Percentiles rank a stretch among this genome's conserved stretches.
These are phyloP conservation scores for Salix viminalis DNA, from an alignment of 345 rosid species.

Conservation along the genomic window DNA sequence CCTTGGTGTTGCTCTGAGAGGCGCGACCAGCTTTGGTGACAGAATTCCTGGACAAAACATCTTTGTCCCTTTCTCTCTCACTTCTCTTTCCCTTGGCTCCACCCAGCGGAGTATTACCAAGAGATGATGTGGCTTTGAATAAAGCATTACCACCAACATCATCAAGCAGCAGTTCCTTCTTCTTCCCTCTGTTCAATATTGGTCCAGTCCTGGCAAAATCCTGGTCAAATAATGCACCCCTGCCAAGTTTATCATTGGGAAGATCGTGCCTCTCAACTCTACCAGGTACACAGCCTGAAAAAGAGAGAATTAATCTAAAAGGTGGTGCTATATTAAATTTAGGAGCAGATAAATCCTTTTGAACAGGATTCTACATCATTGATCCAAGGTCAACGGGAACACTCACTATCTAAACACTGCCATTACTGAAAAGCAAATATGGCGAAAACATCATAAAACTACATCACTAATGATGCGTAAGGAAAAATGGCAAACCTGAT, in stretches of 20 bases:
- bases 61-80: constrained; percentile 47
- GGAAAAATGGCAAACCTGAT: constrained; percentile 32
- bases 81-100: constrained; percentile 61
- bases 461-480: neutral
- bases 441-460: neutral
- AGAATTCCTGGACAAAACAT: constrained; percentile 15
- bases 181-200: constrained; percentile 42
- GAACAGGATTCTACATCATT: neutral
- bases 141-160: constrained; percentile 42
- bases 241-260: constrained; percentile 12
- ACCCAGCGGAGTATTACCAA: constrained; percentile 22
- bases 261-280: constrained; percentile 19
- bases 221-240: constrained; percentile 21
- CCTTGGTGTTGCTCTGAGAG: constrained; percentile 25
- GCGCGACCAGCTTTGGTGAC: constrained; percentile 36
- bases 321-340: neutral
- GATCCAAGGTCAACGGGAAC: neutral
- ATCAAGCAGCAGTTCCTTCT: constrained; percentile 49
- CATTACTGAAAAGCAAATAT: neutral
- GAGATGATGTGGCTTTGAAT: constrained; percentile 27
- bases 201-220: constrained; percentile 42
- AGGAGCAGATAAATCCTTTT: neutral
- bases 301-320: neutral
- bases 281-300: constrained; percentile 17
- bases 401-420: neutral